Evolutionary conservation across 2,329 filamentous ascomycete genomes (phyloP).

Genomic region (Cercospora berteroae): DNA sequence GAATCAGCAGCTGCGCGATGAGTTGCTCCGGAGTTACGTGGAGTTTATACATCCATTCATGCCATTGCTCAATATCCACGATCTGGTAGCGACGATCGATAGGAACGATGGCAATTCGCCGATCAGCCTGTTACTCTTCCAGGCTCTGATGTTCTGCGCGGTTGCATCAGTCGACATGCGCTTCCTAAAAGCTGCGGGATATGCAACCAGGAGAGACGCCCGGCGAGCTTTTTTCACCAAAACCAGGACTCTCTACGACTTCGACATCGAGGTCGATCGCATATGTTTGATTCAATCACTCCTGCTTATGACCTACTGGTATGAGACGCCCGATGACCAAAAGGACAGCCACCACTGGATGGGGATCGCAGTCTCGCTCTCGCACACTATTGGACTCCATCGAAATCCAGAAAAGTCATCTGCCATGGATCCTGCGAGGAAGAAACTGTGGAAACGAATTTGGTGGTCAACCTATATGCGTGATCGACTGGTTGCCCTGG

Average conservation of each 20-base stretch:
- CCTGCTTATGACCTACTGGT: constrained; percentile 94
- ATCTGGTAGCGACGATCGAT: constrained; percentile 61
- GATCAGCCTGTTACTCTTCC: constrained; percentile 83
- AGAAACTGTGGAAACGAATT: constrained; percentile 87
- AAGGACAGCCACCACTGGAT: constrained; percentile 99
- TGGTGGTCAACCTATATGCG: constrained; percentile 99
- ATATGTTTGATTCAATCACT: constrained; percentile 85
- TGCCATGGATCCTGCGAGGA: constrained; percentile 69
- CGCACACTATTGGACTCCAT: constrained; percentile 89
- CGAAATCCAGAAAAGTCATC: constrained; percentile 73
- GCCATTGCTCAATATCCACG: constrained; percentile 72
- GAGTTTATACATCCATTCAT: constrained; percentile 94
- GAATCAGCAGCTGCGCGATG: constrained; percentile 67
- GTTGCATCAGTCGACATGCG: constrained; percentile 84
- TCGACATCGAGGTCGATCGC: constrained; percentile 89
- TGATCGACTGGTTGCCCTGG: constrained; percentile 85
- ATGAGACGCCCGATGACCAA: constrained; percentile 93
- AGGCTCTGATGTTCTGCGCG: constrained; percentile 91
- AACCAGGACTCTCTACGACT: constrained; percentile 85
- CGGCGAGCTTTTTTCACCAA: constrained; percentile 87
- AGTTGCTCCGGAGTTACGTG: constrained; percentile 76
- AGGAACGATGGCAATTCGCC: constrained; percentile 66
- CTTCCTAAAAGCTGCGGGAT: constrained; percentile 73
- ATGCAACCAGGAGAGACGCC: constrained; percentile 72
- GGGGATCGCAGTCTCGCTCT: constrained; percentile 89